Conservation (phyloP, 202 grass and related monocot genomes). For the Carex arenaria region DNA sequence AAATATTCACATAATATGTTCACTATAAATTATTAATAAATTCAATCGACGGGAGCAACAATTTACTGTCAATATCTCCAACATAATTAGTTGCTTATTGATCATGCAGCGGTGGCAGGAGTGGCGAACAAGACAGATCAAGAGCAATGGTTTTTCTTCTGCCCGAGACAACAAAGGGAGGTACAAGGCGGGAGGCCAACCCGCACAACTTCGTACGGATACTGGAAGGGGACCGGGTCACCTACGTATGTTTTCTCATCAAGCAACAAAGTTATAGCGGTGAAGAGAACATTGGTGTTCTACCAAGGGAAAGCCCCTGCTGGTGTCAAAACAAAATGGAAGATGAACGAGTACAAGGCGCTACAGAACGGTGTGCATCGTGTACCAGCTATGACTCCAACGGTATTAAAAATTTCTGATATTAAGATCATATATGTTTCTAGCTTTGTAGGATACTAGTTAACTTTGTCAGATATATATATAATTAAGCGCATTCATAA, state of each 20-base stretch:
- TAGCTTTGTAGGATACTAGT: too few relatives aligned
- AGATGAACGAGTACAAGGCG: slow-evolving; percentile 69
- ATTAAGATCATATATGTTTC: not conserved
- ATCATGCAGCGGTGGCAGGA: slow-evolving; percentile 39
- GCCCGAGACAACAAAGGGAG: slow-evolving; percentile 50
- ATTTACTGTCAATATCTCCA: not conserved
- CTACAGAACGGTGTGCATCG: slow-evolving; percentile 10
- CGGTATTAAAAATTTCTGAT: slow-evolving; percentile 17
- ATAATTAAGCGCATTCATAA: not conserved
- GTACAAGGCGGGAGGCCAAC: slow-evolving; percentile 46
- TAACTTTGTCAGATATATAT: not conserved
- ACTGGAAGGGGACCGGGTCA: slow-evolving; percentile 65
- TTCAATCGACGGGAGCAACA: not conserved
- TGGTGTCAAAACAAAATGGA: slow-evolving; percentile 49
- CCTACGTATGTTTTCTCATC: slow-evolving; percentile 41
- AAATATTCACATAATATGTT: not conserved
- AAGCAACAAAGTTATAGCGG: slow-evolving; percentile 35
- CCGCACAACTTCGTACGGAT: slow-evolving; percentile 54
- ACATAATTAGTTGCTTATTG: not conserved
- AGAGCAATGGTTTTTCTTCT: slow-evolving; percentile 78
- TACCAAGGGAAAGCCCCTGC: slow-evolving; percentile 45
- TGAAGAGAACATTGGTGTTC: slow-evolving; percentile 72
- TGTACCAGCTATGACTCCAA: slow-evolving; percentile 8
- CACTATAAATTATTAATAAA: not conserved
- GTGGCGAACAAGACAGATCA: slow-evolving; percentile 36